A percentile compares a stretch with the other conserved stretches of the same genome.
Evolutionary conservation across 208 protist genomes (phyloP).

Genomic region (Herpetomonas samuelpessoai): DNA sequence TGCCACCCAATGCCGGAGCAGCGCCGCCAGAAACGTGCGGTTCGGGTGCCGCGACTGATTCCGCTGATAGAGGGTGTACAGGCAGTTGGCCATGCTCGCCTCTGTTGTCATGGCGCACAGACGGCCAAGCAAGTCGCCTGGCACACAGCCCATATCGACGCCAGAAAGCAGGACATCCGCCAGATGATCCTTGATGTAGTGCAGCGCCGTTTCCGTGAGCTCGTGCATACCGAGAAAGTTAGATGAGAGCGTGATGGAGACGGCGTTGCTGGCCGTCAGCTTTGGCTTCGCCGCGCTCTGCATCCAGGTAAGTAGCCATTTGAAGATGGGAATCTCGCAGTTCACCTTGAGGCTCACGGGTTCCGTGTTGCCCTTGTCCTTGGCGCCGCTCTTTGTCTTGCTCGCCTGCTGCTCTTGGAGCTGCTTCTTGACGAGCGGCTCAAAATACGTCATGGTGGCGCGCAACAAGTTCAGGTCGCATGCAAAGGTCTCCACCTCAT

Average conservation of each 20-base stretch:
- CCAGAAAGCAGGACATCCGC: constrained; percentile 47
- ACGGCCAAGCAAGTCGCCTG: constrained; percentile 43
- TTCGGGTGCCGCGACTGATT: constrained; percentile 30
- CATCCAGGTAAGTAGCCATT: constrained; percentile 69
- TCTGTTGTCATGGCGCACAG: constrained; percentile 47
- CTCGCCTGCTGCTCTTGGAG: constrained; percentile 20
- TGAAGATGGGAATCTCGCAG: constrained; percentile 65
- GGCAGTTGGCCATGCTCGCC: constrained; percentile 35
- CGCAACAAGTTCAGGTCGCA: constrained; percentile 45
- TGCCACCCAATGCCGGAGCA: constrained; percentile 53
- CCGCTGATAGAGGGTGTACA: constrained; percentile 46
- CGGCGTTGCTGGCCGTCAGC: constrained; percentile 49
- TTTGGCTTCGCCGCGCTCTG: constrained; percentile 26
- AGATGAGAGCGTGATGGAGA: constrained; percentile 64
- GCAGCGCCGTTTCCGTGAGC: constrained; percentile 47
- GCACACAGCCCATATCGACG: constrained; percentile 59
- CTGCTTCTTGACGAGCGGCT: constrained; percentile 42
- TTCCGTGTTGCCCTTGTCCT: neutral
- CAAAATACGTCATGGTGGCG: constrained; percentile 66
- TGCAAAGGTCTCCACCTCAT: constrained; percentile 35
- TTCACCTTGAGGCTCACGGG: constrained; percentile 55
- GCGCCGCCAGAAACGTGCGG: constrained; percentile 50
- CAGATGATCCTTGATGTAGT: constrained; percentile 55
- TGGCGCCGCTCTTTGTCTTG: constrained; percentile 1
- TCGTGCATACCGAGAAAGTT: constrained; percentile 68